Percentiles rank a stretch among this genome's conserved stretches.
These are phyloP conservation scores for Raddia guianensis DNA, from an alignment of 176 grass and related monocot genomes.

Conservation along the genomic window DNA sequence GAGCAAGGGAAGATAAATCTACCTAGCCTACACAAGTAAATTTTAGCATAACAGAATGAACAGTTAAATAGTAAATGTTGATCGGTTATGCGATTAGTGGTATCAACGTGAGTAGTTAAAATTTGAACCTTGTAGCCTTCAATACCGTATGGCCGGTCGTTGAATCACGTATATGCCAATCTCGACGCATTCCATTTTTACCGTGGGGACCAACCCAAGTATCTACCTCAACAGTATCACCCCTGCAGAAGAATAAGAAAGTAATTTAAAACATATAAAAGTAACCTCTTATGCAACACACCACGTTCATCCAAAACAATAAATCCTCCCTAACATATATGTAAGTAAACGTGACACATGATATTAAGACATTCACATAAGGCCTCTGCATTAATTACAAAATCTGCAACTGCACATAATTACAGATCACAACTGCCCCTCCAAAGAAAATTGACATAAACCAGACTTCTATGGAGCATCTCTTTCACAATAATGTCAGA, in stretches of 20 bases:
- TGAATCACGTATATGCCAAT: slow-evolving; percentile 92
- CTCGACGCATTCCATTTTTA: slow-evolving; percentile 96
- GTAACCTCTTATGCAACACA: background rate
- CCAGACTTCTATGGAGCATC: background rate
- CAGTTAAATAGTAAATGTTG: background rate
- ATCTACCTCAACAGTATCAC: slow-evolving; percentile 82
- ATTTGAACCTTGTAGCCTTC: slow-evolving; percentile 79
- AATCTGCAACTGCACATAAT: slow-evolving; percentile 24
- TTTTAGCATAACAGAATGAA: slow-evolving; percentile 1
- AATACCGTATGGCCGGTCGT: slow-evolving; percentile 70
- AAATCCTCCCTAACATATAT: slow-evolving; percentile 9
- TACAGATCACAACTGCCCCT: slow-evolving; percentile 28
- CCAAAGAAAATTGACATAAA: slow-evolving; percentile 37
- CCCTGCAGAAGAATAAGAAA: slow-evolving; percentile 66
- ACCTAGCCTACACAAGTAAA: background rate
- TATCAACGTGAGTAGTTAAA: background rate
- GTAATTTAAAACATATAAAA: slow-evolving; percentile 21
- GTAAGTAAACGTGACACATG: slow-evolving; percentile 3
- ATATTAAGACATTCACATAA: slow-evolving; percentile 21
- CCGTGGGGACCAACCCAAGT: slow-evolving; percentile 87
- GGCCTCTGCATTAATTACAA: background rate
- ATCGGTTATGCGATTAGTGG: background rate
- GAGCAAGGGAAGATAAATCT: background rate
- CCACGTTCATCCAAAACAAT: background rate
- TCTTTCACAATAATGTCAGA: slow-evolving; percentile 45